Evolutionary conservation across 345 rosid species (phyloP).

Genomic region (Melaleuca quinquenervia): DNA sequence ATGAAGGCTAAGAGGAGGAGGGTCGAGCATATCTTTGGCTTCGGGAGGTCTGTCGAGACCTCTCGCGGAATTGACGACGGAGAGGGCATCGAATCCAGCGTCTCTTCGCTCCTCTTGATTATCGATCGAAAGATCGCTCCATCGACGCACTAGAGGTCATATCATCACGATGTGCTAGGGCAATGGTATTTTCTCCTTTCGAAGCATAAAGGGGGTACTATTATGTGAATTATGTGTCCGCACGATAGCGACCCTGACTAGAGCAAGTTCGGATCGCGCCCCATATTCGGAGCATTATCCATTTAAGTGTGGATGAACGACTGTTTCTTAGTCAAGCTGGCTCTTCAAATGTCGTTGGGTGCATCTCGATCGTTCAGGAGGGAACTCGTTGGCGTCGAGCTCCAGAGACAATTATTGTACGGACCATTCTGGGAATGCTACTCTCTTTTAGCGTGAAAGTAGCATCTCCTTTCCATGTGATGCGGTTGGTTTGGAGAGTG

Average conservation of each 20-base stretch:
- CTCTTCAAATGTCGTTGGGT: neutral
- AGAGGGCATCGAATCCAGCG: neutral
- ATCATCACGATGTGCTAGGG: fast-evolving
- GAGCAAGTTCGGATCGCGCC: neutral
- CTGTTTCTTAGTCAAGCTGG: neutral
- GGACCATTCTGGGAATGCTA: neutral
- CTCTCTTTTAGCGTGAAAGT: neutral
- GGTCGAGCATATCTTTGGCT: neutral
- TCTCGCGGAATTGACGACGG: neutral
- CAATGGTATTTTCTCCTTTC: neutral
- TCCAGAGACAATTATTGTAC: fast-evolving
- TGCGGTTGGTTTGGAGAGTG: fast-evolving
- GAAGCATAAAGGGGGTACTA: neutral
- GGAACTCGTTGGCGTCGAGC: neutral
- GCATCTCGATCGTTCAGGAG: neutral
- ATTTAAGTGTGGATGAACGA: neutral
- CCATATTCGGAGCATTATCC: neutral
- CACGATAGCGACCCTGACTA: fast-evolving
- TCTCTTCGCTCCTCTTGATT: no score
- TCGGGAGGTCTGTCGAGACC: neutral
- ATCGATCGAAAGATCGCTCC: neutral
- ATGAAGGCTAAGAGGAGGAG: neutral
- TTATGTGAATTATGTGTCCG: fast-evolving
- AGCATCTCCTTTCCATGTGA: neutral
- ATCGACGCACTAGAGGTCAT: neutral